Evolutionary conservation across 257 asterid genomes (phyloP).

Genomic region (Cordia subcordata): DNA sequence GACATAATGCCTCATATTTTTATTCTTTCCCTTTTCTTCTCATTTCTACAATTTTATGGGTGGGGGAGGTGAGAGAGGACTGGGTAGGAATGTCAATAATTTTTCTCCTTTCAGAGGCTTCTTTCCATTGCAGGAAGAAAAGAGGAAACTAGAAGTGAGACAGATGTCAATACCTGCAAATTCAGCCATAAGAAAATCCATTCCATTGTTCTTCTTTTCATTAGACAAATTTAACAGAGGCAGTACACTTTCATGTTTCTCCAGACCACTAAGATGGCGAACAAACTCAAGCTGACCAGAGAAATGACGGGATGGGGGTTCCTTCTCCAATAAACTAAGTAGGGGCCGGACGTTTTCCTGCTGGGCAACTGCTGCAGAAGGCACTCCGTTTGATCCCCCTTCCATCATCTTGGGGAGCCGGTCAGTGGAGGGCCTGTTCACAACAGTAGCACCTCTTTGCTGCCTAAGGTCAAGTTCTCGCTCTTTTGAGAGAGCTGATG

Average conservation of each 20-base stretch:
- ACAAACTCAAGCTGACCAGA: constrained; percentile 98
- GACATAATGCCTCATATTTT: no score
- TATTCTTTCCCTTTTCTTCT: no score
- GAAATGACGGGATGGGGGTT: constrained; percentile 92
- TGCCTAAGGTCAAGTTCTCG: constrained; percentile 55
- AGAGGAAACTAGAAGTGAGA: constrained; percentile 3
- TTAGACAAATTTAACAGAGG: constrained; percentile 51
- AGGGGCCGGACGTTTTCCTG: constrained; percentile 89
- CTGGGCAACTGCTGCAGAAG: constrained; percentile 44
- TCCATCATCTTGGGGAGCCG: constrained; percentile 58
- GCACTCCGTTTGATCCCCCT: constrained; percentile 52
- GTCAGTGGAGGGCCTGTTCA: constrained; percentile 58
- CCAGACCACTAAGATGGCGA: constrained; percentile 83
- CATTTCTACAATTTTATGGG: no score
- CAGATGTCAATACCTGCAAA: constrained; percentile 68
- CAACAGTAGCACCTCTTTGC: constrained; percentile 50
- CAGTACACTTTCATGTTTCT: constrained; percentile 64
- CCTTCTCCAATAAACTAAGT: constrained; percentile 88
- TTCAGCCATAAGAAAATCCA: constrained; percentile 94
- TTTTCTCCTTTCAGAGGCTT: no score
- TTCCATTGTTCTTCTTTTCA: constrained; percentile 70
- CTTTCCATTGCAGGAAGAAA: neutral
- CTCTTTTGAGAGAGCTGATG: no score
- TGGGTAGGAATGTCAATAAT: no score
- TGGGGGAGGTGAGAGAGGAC: no score